Evolutionary conservation across 805 yeast genomes (phyloP), one percentile per base, ranked within the genome.

Genomic region (Ogataea neopini): DNA sequence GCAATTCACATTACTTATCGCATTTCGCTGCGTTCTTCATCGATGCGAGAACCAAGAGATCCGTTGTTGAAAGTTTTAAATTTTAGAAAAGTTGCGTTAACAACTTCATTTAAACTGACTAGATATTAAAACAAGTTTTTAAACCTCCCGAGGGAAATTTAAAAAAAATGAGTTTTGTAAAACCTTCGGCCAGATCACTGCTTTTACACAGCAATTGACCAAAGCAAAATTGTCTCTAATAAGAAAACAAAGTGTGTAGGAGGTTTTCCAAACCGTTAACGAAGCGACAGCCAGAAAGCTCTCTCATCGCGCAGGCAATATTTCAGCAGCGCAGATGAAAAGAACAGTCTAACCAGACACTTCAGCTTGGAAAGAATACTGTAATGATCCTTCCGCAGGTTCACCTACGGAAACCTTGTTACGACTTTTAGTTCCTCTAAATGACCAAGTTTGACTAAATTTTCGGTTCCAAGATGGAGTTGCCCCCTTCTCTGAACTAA

Each of bases 11-110:
- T 45, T 45, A 40, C 48, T 29, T 37, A 38, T 28, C 44, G 36
- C 48, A 37, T 45, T 45, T 38, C 43, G 48, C 48, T 45, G 48
- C 48, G 36, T 45, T 45, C 48, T 45, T n/a, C 48, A 45, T 45
- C 48, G 48, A 45, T 45, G 48, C 48, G 48, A 45, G 48, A 45
- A 45, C 48, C 48, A 45, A 45, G 48, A 45, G 44, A 45, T 45
- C 48, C 48, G 48, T 45, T 45, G 48, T 45, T 40, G 48, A 39
- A 45, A 45, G 48, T 45, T 45, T 39, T 45, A 32, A 45, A 38
- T 45, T 45, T 45, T 45, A 22, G 44, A 37, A 32, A 45, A 40
- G 22, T 34, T 45, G 40, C 33, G 22, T 30, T 30, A 26, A 35
- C 40, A 39, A 39, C 43, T 40, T 40, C 29, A 30, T 40, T 15